Conservation (phyloP, 805 yeast genomes). For the Candida alai region DNA sequence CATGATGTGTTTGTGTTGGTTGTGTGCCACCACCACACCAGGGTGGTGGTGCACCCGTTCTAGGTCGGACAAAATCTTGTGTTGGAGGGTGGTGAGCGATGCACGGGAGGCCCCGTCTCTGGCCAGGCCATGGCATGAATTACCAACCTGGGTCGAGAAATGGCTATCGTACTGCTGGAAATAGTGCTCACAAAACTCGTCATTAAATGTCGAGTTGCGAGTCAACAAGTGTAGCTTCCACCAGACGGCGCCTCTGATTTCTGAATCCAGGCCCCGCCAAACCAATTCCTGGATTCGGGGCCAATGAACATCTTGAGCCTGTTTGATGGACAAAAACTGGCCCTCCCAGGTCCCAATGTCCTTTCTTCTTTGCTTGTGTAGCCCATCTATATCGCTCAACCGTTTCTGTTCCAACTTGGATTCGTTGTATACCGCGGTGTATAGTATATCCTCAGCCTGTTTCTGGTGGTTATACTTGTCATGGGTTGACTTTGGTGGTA, state of each 20-base stretch:
- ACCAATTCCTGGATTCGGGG: conserved; percentile 4
- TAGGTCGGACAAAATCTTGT: no score
- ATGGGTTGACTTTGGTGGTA: conserved; percentile 58
- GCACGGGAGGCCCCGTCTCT: no score
- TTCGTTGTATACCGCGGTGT: conserved; percentile 40
- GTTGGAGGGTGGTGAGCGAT: no score
- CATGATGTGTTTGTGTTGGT: no score
- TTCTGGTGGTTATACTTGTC: conserved; percentile 53
- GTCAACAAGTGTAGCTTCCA: conserved; percentile 13
- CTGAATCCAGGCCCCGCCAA: conserved; percentile 10
- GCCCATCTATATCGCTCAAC: conserved; percentile 25
- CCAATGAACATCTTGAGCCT: not conserved
- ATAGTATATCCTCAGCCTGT: conserved; percentile 46
- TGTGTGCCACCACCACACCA: no score
- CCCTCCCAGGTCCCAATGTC: conserved; percentile 27
- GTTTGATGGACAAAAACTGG: conserved; percentile 10
- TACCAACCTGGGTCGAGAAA: conserved; percentile 34
- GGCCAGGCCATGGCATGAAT: no score
- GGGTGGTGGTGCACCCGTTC: no score
- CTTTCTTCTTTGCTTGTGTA: conserved; percentile 29
- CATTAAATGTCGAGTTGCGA: conserved; percentile 7
- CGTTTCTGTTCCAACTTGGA: conserved; percentile 26
- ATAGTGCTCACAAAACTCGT: conserved; percentile 12
- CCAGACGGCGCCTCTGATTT: conserved; percentile 50
- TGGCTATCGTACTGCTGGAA: conserved; percentile 25